phyloP scores from a whole-genome alignment of 1,284 basidiomycete genomes.

The Leccinum angustisporum region DNA sequence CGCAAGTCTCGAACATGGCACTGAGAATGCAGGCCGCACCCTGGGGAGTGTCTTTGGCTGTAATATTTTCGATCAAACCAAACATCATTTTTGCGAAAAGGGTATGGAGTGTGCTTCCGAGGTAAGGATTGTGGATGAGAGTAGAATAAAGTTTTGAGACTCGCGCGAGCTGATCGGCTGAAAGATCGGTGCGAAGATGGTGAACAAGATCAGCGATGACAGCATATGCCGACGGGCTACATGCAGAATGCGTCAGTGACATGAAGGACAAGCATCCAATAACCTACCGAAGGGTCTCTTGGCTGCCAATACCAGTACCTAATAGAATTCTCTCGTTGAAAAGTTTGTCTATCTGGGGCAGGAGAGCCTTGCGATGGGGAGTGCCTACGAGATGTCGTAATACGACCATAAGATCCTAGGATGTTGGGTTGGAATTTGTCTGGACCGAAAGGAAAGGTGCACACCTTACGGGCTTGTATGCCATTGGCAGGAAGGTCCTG shows the following conservation, averaged over 20 bases:
- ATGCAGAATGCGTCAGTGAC: constrained; percentile 31
- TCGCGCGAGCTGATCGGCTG: constrained; percentile 74
- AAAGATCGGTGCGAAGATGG: constrained; percentile 85
- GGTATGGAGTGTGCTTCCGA: constrained; percentile 83
- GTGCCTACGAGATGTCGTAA: constrained; percentile 89
- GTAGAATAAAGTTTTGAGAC: constrained; percentile 87
- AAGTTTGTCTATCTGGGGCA: constrained; percentile 87
- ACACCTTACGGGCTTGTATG: constrained; percentile 77
- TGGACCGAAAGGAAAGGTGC: constrained; percentile 3
- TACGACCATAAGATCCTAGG: constrained; percentile 89
- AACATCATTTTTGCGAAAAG: constrained; percentile 94
- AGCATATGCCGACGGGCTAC: constrained; percentile 80
- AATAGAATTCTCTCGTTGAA: constrained; percentile 92
- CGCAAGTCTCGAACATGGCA: constrained; percentile 80
- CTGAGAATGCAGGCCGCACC: constrained; percentile 69
- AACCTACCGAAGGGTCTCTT: constrained; percentile 77
- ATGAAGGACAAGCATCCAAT: constrained; percentile 1
- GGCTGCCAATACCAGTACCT: constrained; percentile 77
- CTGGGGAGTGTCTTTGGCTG: constrained; percentile 69
- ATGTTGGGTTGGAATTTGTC: constrained; percentile 4
- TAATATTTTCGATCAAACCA: constrained; percentile 84
- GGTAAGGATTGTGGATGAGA: constrained; percentile 87
- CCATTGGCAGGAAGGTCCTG: constrained; percentile 93
- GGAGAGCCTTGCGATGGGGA: constrained; percentile 78
- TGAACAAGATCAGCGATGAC: constrained; percentile 94